These are phyloP conservation scores for Danielia oregonensis DNA, from an alignment of 805 yeast species.

Conservation along the genomic window DNA sequence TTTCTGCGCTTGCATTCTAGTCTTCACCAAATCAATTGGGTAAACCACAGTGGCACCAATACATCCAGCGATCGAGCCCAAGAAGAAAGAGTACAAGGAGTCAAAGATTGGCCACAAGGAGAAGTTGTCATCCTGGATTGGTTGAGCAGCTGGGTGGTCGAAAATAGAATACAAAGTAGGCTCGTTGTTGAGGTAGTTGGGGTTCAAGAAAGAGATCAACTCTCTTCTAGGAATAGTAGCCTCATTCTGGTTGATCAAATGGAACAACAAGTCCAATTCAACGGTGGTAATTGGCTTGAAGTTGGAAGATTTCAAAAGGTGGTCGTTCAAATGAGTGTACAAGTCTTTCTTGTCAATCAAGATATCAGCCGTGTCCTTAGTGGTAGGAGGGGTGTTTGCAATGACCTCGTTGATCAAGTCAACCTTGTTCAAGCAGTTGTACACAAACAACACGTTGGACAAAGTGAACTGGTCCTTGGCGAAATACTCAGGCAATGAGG, in stretches of 20 bases:
- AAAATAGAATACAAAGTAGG: constrained; percentile 34
- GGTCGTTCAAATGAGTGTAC: constrained; percentile 41
- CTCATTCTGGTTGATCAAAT: constrained; percentile 34
- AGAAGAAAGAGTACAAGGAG: constrained; percentile 78
- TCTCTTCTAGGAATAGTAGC: constrained; percentile 40
- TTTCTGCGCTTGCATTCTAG: constrained; percentile 96
- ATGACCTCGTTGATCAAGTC: constrained; percentile 44
- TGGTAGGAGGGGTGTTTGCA: constrained; percentile 43
- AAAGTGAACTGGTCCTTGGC: constrained; percentile 30
- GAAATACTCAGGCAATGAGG: constrained; percentile 34
- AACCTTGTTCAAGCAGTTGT: constrained; percentile 37
- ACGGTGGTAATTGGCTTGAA: constrained; percentile 38
- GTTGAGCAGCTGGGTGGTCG: constrained; percentile 41
- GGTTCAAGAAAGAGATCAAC: constrained; percentile 52
- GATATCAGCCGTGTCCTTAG: constrained; percentile 38
- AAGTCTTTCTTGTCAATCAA: constrained; percentile 39
- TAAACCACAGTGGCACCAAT: constrained; percentile 97
- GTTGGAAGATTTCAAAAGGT: constrained; percentile 39
- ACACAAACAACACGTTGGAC: constrained; percentile 37
- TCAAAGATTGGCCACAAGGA: constrained; percentile 52
- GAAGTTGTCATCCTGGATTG: constrained; percentile 36
- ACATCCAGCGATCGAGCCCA: constrained; percentile 96
- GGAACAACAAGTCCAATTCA: constrained; percentile 40
- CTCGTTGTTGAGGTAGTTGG: constrained; percentile 41
- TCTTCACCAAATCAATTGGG: constrained; percentile 93